These are phyloP conservation scores for Apiospora koreana DNA, from an alignment of 2,329 filamentous ascomycete species.

Conservation along the genomic window DNA sequence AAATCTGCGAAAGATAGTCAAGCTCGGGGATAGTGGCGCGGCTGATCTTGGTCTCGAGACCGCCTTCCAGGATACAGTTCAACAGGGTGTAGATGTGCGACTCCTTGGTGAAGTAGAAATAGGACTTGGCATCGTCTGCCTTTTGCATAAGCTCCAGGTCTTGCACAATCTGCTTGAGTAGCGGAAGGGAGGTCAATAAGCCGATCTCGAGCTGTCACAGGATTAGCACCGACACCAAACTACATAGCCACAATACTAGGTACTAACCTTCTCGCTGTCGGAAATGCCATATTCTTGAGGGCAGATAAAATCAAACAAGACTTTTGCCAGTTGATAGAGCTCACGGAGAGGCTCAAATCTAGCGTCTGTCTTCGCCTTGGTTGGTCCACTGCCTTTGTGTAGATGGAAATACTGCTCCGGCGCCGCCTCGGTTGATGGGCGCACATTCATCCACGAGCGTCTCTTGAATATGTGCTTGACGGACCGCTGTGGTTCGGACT, in stretches of 20 bases:
- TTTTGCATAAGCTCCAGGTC: constrained; percentile 95
- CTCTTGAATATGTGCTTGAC: constrained; percentile 59
- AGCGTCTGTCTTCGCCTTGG: constrained; percentile 78
- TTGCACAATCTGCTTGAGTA: constrained; percentile 95
- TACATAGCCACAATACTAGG: neutral
- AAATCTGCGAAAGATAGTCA: constrained; percentile 96
- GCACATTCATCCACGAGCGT: constrained; percentile 60
- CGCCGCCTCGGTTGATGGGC: constrained; percentile 54
- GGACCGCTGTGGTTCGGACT: constrained; percentile 33
- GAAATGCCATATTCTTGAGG: constrained; percentile 98
- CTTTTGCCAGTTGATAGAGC: constrained; percentile 89
- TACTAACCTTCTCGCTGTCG: constrained; percentile 75
- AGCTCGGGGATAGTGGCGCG: constrained; percentile 94
- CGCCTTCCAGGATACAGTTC: constrained; percentile 96
- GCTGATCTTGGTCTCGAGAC: constrained; percentile 94
- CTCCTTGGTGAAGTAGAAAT: constrained; percentile 99
- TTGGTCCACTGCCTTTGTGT: constrained; percentile 74
- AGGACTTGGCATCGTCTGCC: constrained; percentile 88
- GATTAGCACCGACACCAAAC: constrained; percentile 18
- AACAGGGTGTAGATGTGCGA: constrained; percentile 97
- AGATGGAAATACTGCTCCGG: constrained; percentile 85
- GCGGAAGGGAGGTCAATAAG: constrained; percentile 85
- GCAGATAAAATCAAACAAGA: constrained; percentile 97
- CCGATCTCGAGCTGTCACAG: constrained; percentile 80
- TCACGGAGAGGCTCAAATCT: constrained; percentile 88